A percentile compares a stretch with the other conserved stretches of the same genome.
phyloP scores from a whole-genome alignment of 2,329 filamentous ascomycete genomes.

The Aspergillus eucalypticola region DNA sequence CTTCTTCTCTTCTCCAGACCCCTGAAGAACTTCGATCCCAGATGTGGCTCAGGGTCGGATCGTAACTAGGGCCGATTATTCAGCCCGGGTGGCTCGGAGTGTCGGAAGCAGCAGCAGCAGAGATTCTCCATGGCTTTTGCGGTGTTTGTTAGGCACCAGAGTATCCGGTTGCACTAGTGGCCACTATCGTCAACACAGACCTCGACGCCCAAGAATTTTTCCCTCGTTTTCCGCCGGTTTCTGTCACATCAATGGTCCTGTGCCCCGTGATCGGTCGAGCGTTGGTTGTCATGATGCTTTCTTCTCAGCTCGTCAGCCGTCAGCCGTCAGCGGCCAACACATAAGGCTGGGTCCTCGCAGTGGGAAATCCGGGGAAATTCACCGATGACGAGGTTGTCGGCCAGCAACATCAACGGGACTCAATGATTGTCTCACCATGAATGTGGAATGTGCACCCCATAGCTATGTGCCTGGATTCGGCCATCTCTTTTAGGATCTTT shows the following conservation, averaged over 20 bases:
- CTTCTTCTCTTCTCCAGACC: background rate
- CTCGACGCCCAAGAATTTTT: background rate
- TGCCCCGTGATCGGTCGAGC: background rate
- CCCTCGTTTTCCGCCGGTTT: constrained; percentile 5
- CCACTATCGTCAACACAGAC: background rate
- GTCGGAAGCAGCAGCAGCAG: background rate
- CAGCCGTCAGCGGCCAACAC: background rate
- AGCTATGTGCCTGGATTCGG: background rate
- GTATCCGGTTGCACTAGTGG: constrained; percentile 10
- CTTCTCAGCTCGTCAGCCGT: background rate
- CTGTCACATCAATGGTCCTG: background rate
- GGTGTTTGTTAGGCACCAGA: constrained; percentile 17
- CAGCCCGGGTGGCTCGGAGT: constrained; percentile 5
- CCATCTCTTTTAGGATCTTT: background rate
- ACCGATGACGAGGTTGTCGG: background rate
- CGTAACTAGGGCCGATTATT: background rate
- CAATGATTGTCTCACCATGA: background rate
- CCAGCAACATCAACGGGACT: background rate
- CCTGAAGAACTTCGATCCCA: background rate
- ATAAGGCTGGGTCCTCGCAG: background rate
- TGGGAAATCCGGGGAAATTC: background rate
- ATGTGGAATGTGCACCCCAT: background rate
- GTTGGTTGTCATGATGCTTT: no score
- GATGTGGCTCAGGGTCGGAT: background rate
- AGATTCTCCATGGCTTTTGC: background rate